Conservation (phyloP, 2,329 filamentous ascomycete genomes). For the Curvularia sp. region DNA sequence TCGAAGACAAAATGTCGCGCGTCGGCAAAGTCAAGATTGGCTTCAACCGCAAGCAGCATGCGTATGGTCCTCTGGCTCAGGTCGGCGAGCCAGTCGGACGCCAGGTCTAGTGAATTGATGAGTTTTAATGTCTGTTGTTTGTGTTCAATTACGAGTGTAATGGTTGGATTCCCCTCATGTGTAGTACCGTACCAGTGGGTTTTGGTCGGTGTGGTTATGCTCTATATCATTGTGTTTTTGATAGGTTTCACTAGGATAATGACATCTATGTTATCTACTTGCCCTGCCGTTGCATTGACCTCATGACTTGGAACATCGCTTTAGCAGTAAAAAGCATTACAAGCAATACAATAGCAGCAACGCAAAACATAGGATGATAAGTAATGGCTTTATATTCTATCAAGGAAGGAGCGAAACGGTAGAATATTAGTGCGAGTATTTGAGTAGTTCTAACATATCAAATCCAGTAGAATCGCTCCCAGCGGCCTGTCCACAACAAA, state of each 20-base stretch:
- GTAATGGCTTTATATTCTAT: not conserved
- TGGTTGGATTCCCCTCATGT: not conserved
- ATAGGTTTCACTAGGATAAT: not conserved
- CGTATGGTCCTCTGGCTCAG: constrained; percentile 41
- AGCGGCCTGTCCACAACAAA: not conserved
- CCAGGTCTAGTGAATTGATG: constrained; percentile 8
- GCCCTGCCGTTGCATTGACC: not conserved
- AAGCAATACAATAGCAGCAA: not conserved
- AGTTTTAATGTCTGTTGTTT: too few species aligned
- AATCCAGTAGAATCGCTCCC: not conserved
- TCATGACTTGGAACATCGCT: too few species aligned
- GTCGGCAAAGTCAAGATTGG: constrained; percentile 45
- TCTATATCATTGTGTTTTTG: not conserved
- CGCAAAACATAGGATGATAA: not conserved
- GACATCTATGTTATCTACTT: not conserved
- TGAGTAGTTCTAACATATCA: not conserved
- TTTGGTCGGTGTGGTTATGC: not conserved
- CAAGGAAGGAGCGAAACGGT: too few species aligned
- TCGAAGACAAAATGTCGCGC: constrained; percentile 48
- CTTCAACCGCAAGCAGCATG: constrained; percentile 39
- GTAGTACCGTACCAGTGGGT: not conserved
- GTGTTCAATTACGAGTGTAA: not conserved
- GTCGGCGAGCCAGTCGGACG: constrained; percentile 34
- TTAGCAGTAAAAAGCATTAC: too few species aligned
- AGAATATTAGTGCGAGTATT: not conserved